Conservation (phyloP, 768 basidiomycete species). For the Saitozyma sp. region DNA sequence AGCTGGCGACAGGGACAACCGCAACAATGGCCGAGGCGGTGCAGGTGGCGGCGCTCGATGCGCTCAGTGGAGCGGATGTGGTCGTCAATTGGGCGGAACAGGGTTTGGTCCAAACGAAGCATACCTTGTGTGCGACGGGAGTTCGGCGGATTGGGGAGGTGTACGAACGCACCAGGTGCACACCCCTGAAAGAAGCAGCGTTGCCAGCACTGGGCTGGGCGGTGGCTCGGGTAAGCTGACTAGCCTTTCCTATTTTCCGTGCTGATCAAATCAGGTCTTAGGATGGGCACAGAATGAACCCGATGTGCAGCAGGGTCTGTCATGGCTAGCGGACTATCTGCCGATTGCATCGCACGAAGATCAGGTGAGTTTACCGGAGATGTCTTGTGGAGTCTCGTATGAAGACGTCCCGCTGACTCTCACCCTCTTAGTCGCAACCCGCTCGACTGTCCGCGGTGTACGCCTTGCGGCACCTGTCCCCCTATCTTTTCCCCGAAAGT, state of each 20-base stretch:
- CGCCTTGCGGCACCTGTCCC: conserved; percentile 22
- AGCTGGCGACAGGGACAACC: conserved; percentile 7
- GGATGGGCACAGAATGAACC: too few species aligned
- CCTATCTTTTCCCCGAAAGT: conserved; percentile 5
- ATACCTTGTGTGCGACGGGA: too few species aligned
- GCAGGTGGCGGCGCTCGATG: conserved; percentile 18
- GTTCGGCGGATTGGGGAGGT: too few species aligned
- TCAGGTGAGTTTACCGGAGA: conserved; percentile 11
- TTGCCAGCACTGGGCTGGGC: conserved; percentile 29
- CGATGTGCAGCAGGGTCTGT: too few species aligned
- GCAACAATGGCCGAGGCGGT: conserved; percentile 11
- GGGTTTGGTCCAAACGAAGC: background rate
- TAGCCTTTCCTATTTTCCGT: too few species aligned
- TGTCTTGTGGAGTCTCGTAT: too few species aligned
- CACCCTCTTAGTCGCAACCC: conserved; percentile 30
- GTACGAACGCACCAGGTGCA: conserved; percentile 6
- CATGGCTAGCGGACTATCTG: background rate
- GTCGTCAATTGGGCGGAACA: conserved; percentile 1
- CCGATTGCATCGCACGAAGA: conserved; percentile 12
- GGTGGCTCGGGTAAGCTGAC: conserved; percentile 3
- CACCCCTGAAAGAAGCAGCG: conserved; percentile 37
- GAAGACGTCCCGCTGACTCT: too few species aligned
- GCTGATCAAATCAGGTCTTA: too few species aligned
- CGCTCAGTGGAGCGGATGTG: background rate
- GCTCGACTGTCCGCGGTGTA: conserved; percentile 21